Base-by-base conservation (phyloP, 202 grass and related monocot genomes). In the Elaeis oleifera region DNA sequence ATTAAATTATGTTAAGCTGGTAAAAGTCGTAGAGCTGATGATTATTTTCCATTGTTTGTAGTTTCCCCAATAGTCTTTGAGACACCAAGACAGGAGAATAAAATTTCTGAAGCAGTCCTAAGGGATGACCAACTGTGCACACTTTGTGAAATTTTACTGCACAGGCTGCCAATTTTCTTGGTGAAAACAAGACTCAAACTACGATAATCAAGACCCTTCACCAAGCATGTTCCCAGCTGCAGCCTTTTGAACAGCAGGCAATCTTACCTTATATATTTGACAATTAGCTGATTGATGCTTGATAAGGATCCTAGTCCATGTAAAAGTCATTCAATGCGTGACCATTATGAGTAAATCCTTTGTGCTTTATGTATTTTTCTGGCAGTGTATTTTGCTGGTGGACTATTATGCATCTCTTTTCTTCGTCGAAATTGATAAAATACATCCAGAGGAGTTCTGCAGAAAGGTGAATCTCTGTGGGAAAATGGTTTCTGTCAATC, bases 361-460 rank as follows among this genome's bases (percentile, higher is more conserved):
- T 44, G 36, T 27, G 3, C 6, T 13, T 52, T 24, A 1, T 16
- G 13, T 72, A 3, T 65, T 13, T 65, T 71, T 59, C 36, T 29
- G 65, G 74, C 76, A 96, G 91, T 89, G 87, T 72, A 59, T 80
- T 71, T 61, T 84, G 23, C 56, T 91, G 67, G 78, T 91, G 63
- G 87, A 96, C 71, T 90, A 74, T 20, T 96, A 90, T 74, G 64
- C 81, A 82, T 49, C 73, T 53, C 67, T 81, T 49, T 65, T 96
- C 67, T 91, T 96, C 68, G n/a, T 49, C 5, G 81, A 91, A 76
- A 74, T 96, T 51, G 28, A 26, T 0, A 66, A 91, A n/a, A 77
- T 91, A 77, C 60, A 82, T 18, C 92, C 92, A 53, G 68, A 79
- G 48, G 79, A 79, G 49, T 79, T 91, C 39, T 96, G 91, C 79